Evolutionary conservation across 208 protist species (phyloP), one percentile per base, ranked within the genome.

Genomic region (Trypanosoma conorhini): DNA sequence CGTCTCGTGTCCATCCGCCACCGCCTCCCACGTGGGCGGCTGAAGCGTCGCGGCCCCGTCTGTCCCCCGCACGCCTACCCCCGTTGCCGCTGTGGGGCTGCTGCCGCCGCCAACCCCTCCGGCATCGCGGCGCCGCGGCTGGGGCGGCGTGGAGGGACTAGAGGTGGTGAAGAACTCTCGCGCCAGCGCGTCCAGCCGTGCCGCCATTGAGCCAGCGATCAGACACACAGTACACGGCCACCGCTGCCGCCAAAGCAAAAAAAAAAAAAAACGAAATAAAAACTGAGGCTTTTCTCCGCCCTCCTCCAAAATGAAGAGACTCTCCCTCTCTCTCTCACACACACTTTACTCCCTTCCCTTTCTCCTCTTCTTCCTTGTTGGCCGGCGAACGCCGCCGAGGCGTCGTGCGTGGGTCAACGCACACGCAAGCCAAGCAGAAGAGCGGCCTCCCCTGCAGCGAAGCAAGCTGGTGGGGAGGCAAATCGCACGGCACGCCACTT

Each of bases 111-210:
- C n/a, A 12, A 56, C 42, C 42, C 21, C 9, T 10, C 3, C 5
- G 50, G 1, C 17, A 54, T 54, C 50, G 50, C n/a, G 50, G 50
- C 50, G n/a, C 3, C 50, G 21, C n/a, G 17, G 35, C 26, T 50
- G 38, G 21, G 30, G 61, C 19, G n/a, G 17, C 38, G 31, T 17
- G 35, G 19, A 52, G 0, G 8, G 42, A 58, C 56, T 61, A 19
- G 13, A 35, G 52, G 62, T 42, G 10, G 30, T 26, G 42, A 76
- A 76, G 31, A 64, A 76, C 33, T 70, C 71, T n/a, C 55, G 24
- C 35, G 56, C 59, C 59, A 76, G 62, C 9, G 71, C 71, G 21
- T 76, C 64, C 10, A 76, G 22, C 24, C 35, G 40, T n/a, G 24
- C 57, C 44, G 71, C 62, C 71, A 76, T 76, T 52, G 46, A 9